Base-by-base conservation (phyloP, 2,329 filamentous ascomycete species). In the Colletotrichum lindemuthianum region DNA sequence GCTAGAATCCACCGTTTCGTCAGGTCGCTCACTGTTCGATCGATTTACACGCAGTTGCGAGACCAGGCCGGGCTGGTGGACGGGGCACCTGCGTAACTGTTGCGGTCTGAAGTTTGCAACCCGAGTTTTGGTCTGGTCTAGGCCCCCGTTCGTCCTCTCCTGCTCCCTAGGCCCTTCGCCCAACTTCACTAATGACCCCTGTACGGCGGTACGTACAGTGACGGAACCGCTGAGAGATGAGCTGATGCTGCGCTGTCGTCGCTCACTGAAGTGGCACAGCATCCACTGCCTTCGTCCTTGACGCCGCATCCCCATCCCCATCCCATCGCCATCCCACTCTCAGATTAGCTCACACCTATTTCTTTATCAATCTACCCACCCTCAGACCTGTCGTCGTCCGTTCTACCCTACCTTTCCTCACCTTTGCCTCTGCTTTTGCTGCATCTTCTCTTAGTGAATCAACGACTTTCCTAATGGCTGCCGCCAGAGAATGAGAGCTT, bases 401-500 rank as follows among this genome's bases (percentile, higher is more conserved):
- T 36, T 48, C 40, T 45, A 37, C 55, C 57, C 37, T 12, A 40
- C 33, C 10, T 16, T 10, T 4, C 15, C 8, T 60, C 51, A 8
- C 41, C 36, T 32, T 48, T 36, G n/a, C 11, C 15, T 33, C 39
- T 49, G 32, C 16, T 34, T 24, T 37, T 53, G 24, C 24, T 24
- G 24, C 8, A 36, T 40, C 59, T n/a, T 41, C n/a, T 56, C 50
- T 11, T 43, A 6, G 52, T 24, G 24, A 24, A 24, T 36, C 55
- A 13, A 43, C 50, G 16, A 39, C 49, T 2, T 39, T 8, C 24
- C 47, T n/a, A 52, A 65, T 65, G 63, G 55, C 58, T 65, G 32
- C 16, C 11, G 63, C 59, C 44, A 63, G 53, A 66, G 48, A 54
- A 66, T 66, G 63, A 66, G 49, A 64, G 49, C 63, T 50, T 57